phyloP scores from a whole-genome alignment of 176 grass and related monocot genomes.

The Alopecurus myosuroides region DNA sequence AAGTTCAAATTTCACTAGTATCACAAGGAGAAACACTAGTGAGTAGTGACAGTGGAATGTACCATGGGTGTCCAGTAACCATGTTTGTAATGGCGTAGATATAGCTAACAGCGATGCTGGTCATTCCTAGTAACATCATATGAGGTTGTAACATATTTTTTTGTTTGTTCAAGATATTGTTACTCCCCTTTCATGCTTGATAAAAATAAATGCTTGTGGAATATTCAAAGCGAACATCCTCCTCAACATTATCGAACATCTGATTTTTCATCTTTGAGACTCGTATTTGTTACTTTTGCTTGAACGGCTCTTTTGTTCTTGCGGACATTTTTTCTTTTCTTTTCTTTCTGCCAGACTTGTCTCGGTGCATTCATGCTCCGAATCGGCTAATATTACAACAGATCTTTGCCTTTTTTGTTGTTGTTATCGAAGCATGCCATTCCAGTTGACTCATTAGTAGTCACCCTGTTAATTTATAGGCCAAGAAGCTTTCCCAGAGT shows the following conservation, averaged over 20 bases:
- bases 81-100: no score
- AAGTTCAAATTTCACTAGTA: no score
- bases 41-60: no score
- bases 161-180: no score
- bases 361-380: background rate
- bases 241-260: background rate
- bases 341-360: background rate
- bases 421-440: background rate
- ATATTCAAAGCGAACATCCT: background rate
- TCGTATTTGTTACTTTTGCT: background rate
- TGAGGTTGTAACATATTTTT: background rate
- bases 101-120: background rate
- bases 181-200: background rate
- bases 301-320: background rate
- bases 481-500: background rate
- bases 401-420: background rate
- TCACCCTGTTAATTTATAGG: background rate
- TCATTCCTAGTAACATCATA: background rate
- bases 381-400: background rate
- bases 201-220: background rate
- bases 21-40: no score
- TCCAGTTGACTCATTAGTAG: background rate
- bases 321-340: background rate
- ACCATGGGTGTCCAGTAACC: no score
- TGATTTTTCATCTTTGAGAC: background rate